A percentile compares a stretch with the other conserved stretches of the same genome.
Conservation (phyloP, 257 asterid genomes). For the Sherardia arvensis region DNA sequence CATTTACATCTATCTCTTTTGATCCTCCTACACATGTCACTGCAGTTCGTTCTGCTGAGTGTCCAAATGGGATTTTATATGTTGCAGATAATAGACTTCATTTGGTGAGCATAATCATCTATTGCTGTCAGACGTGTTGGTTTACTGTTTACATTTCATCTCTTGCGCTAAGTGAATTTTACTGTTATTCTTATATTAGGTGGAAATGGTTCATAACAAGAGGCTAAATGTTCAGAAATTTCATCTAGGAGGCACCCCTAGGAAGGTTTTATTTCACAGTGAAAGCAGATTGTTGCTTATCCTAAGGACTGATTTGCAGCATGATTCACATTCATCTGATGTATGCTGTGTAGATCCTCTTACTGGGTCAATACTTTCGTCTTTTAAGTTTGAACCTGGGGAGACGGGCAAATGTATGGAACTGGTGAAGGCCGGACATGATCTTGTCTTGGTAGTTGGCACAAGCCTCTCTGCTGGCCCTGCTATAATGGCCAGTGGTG, state of each 20-base stretch:
- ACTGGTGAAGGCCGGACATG: constrained; percentile 65
- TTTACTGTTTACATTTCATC: background rate
- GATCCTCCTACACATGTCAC: constrained; percentile 94
- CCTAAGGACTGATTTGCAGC: constrained; percentile 74
- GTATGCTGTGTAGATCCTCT: constrained; percentile 91
- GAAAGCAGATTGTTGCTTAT: constrained; percentile 78
- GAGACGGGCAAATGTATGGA: constrained; percentile 98
- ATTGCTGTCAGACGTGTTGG: background rate
- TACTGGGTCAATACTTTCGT: constrained; percentile 65
- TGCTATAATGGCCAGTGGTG: constrained; percentile 93
- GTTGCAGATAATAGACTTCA: constrained; percentile 96
- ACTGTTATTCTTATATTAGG: constrained; percentile 39
- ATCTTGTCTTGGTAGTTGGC: constrained; percentile 82
- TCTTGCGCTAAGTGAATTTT: background rate
- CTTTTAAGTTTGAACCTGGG: constrained; percentile 79
- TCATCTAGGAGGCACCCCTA: constrained; percentile 90
- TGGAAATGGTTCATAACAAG: constrained; percentile 95
- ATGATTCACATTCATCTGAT: constrained; percentile 72
- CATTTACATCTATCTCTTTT: constrained; percentile 87
- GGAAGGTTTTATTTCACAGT: constrained; percentile 76
- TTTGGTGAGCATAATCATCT: constrained; percentile 46
- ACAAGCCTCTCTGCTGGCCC: constrained; percentile 88
- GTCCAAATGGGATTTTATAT: constrained; percentile 86
- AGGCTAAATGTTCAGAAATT: constrained; percentile 97
- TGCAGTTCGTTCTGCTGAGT: constrained; percentile 79